Conservation (phyloP, 495 filamentous ascomycete species). For the Beverwykella pulmonaria region DNA sequence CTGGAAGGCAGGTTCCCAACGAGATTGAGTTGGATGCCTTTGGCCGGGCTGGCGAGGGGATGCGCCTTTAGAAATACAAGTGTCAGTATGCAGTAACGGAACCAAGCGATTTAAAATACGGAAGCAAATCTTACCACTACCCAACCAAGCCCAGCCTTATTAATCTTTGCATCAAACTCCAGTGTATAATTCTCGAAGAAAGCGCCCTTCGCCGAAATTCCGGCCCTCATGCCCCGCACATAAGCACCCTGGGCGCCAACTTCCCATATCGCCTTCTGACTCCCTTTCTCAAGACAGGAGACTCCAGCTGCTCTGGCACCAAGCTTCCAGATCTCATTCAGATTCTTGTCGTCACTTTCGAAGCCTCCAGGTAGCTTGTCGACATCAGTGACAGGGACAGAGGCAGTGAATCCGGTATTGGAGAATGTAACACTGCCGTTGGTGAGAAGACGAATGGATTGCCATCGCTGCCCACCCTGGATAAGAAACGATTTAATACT, state of each 20-base stretch:
- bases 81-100: no score
- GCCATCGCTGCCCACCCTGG: conserved; percentile 34
- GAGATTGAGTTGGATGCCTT: background rate
- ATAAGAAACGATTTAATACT: conserved; percentile 11
- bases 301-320: conserved; percentile 20
- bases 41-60: no score
- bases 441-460: conserved; percentile 32
- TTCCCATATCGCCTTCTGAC: conserved; percentile 14
- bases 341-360: conserved; percentile 8
- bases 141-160: conserved; percentile 27
- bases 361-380: conserved; percentile 15
- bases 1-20: background rate
- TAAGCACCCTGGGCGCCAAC: conserved; percentile 4
- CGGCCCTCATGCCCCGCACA: background rate
- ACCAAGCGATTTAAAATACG: no score
- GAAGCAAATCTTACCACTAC: no score
- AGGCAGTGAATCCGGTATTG: conserved; percentile 11
- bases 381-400: background rate
- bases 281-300: conserved; percentile 31
- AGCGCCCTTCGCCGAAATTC: conserved; percentile 8
- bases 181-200: conserved; percentile 24
- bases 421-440: conserved; percentile 16
- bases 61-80: no score
- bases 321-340: conserved; percentile 28
- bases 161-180: conserved; percentile 30